Conservation (phyloP, 306 rosid genomes). For the Betula pendula region DNA sequence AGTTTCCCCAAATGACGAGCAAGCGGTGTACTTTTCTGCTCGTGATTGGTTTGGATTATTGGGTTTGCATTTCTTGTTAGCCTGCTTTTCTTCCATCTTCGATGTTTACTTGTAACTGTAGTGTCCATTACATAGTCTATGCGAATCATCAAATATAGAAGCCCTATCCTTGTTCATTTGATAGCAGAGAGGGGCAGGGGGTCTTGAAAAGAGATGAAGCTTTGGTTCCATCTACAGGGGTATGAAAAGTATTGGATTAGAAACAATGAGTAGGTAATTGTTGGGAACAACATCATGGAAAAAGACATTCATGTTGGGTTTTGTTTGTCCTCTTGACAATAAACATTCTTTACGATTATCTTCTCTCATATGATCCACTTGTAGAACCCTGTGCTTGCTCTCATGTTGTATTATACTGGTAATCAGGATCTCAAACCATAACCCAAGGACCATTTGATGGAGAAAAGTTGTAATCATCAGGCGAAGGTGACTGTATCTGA, state of each 20-base stretch:
- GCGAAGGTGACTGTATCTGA: neutral
- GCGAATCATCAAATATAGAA: conserved; percentile 28
- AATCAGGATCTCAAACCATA: neutral
- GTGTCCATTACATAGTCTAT: conserved; percentile 43
- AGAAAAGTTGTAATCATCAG: no score
- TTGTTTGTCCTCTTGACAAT: conserved; percentile 42
- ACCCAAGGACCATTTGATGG: no score
- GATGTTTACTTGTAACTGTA: conserved; percentile 34
- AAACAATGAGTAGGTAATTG: conserved; percentile 30
- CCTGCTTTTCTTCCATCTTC: conserved; percentile 35
- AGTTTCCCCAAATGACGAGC: conserved; percentile 29
- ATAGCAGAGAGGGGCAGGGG: conserved; percentile 40
- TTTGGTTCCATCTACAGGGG: conserved; percentile 45
- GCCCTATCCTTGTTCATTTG: conserved; percentile 42
- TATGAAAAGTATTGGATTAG: conserved; percentile 33
- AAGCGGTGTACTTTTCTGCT: conserved; percentile 33
- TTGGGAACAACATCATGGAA: conserved; percentile 32
- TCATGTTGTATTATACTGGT: neutral
- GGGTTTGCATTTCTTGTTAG: conserved; percentile 46
- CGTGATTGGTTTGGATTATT: conserved; percentile 28
- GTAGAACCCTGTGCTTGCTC: neutral
- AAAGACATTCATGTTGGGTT: conserved; percentile 34
- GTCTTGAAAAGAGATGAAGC: conserved; percentile 26
- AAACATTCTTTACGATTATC: conserved; percentile 20
- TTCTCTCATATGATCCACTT: neutral